Evolutionary conservation across 345 rosid species (phyloP).

Genomic region (Pseudoturritis turrita): DNA sequence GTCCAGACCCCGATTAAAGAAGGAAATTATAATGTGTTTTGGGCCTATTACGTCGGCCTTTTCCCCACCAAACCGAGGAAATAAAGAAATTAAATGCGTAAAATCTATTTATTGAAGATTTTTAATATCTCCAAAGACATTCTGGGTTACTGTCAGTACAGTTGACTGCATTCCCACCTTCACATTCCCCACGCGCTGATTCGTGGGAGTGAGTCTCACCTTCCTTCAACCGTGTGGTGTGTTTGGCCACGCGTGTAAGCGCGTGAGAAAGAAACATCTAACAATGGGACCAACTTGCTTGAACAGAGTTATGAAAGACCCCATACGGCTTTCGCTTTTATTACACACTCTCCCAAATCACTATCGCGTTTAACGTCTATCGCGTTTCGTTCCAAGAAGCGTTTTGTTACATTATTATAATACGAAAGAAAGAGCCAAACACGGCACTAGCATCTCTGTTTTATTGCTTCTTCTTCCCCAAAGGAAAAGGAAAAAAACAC

Average conservation of each 20-base stretch:
- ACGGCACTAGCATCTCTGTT: constrained; percentile 13
- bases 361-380: background rate
- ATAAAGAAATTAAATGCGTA: background rate
- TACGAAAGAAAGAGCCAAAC: background rate
- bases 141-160: constrained; percentile 24
- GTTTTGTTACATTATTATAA: background rate
- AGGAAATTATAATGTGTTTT: background rate
- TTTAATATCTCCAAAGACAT: constrained; percentile 16
- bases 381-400: background rate
- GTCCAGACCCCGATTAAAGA: background rate
- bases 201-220: background rate
- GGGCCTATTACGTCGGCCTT: constrained; percentile 1
- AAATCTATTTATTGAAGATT: background rate
- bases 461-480: background rate
- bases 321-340: constrained; percentile 10
- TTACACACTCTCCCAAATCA: constrained; percentile 21
- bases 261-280: background rate
- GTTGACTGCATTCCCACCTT: constrained; percentile 1
- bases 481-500: background rate
- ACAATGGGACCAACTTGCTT: constrained; percentile 6
- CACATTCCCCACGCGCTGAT: background rate
- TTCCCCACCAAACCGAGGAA: background rate
- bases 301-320: constrained; percentile 11
- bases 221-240: background rate
- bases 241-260: background rate